phyloP scores from a whole-genome alignment of 805 yeast species.

The Pichia nanzhaoensis region DNA sequence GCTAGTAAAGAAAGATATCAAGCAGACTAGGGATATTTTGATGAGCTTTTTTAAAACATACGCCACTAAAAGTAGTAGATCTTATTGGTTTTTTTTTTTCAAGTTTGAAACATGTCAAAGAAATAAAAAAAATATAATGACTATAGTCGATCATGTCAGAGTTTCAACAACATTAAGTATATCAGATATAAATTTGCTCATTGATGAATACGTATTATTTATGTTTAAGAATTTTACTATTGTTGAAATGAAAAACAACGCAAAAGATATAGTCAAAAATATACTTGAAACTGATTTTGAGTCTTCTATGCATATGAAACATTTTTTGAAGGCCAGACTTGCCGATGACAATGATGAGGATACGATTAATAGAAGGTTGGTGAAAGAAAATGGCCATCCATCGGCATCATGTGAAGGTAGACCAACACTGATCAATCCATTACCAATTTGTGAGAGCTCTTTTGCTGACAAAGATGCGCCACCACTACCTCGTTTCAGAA shows the following conservation, averaged over 20 bases:
- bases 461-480: constrained; percentile 17
- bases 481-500: constrained; percentile 50
- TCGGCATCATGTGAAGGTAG: constrained; percentile 31
- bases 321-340: constrained; percentile 27
- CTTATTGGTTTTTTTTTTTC: constrained; percentile 54
- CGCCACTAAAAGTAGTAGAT: constrained; percentile 33
- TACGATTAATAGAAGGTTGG: constrained; percentile 22
- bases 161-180: constrained; percentile 43
- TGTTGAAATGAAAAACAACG: constrained; percentile 17
- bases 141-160: constrained; percentile 40
- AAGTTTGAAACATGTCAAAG: constrained; percentile 43
- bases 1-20: constrained; percentile 18
- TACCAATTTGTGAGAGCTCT: not conserved
- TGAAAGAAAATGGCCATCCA: constrained; percentile 33
- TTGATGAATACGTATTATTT: constrained; percentile 34
- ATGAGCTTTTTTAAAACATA: constrained; percentile 23
- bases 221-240: constrained; percentile 24
- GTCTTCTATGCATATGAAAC: constrained; percentile 28
- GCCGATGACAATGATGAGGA: constrained; percentile 27
- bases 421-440: constrained; percentile 39
- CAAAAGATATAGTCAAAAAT: constrained; percentile 22
- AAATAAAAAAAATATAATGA: constrained; percentile 39
- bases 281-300: constrained; percentile 28
- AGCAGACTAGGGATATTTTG: constrained; percentile 23
- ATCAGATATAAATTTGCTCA: constrained; percentile 36